Evolutionary conservation across 1,139 yeast species (phyloP).

Genomic region (Pichia sp.): DNA sequence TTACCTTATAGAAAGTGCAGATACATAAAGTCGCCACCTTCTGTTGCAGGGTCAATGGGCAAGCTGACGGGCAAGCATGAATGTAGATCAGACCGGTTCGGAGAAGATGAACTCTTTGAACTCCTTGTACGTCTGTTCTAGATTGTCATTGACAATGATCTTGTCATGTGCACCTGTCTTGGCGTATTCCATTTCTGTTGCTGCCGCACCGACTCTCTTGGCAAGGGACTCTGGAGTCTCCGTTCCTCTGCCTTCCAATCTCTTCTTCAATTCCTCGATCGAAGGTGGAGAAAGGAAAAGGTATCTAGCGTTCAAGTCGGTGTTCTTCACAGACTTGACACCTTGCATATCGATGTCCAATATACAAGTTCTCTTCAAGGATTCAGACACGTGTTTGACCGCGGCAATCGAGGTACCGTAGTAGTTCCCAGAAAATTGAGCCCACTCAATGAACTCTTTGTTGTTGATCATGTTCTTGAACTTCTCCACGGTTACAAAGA

Average conservation of each 20-base stretch:
- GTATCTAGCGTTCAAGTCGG: conserved; percentile 78
- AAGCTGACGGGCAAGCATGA: background rate
- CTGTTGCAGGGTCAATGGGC: too few species aligned
- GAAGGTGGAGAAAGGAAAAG: conserved; percentile 92
- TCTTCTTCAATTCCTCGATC: conserved; percentile 63
- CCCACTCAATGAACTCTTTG: conserved; percentile 90
- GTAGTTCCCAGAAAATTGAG: conserved; percentile 94
- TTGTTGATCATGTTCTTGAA: conserved; percentile 73
- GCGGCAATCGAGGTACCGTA: conserved; percentile 90
- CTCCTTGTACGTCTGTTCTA: conserved; percentile 81
- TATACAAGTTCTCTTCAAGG: conserved; percentile 68
- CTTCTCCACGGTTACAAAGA: conserved; percentile 73
- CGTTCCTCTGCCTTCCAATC: conserved; percentile 88
- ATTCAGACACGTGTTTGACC: conserved; percentile 66
- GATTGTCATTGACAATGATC: conserved; percentile 84
- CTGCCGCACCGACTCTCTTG: conserved; percentile 82
- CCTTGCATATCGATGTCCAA: conserved; percentile 99
- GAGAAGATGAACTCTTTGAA: conserved; percentile 70
- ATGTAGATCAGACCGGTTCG: conserved; percentile 24
- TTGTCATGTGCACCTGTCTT: conserved; percentile 88
- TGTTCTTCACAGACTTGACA: conserved; percentile 81
- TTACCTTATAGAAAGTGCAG: background rate
- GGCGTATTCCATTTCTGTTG: conserved; percentile 83
- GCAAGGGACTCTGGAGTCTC: conserved; percentile 81
- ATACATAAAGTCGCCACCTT: background rate